Evolutionary conservation across 768 basidiomycete genomes (phyloP).

Genomic region (Rubroboletus satanas): DNA sequence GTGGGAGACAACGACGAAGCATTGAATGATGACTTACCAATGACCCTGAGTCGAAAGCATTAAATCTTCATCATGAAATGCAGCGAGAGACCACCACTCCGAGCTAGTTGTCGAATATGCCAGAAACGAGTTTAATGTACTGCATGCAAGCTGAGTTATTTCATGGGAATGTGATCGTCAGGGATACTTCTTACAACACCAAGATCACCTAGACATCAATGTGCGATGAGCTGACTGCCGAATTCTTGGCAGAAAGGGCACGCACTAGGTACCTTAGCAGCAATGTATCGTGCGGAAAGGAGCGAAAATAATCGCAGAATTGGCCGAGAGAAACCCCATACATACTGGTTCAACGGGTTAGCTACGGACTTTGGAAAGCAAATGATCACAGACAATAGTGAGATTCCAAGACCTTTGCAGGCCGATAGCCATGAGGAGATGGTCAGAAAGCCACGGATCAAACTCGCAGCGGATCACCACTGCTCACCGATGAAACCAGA

Average conservation of each 20-base stretch:
- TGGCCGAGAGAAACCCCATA: background rate
- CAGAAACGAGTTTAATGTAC: too few species aligned
- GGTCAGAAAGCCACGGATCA: background rate
- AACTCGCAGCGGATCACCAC: background rate
- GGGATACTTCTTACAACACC: background rate
- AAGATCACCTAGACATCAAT: background rate
- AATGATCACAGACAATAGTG: background rate
- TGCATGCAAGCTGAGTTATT: background rate
- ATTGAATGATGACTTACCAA: background rate
- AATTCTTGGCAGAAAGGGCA: background rate
- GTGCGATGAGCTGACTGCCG: background rate
- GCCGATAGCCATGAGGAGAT: background rate
- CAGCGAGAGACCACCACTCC: background rate
- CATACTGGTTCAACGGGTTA: background rate
- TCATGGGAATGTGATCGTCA: background rate
- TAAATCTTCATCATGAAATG: background rate
- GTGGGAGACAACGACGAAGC: background rate
- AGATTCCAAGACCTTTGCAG: background rate
- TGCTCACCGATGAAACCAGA: background rate
- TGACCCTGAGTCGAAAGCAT: too few species aligned
- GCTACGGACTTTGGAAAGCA: background rate
- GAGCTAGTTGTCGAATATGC: background rate
- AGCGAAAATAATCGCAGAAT: background rate
- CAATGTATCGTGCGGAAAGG: background rate
- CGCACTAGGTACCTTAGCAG: background rate